These are phyloP conservation scores for Plantago elongata DNA, from an alignment of 257 asterid species.

Conservation along the genomic window DNA sequence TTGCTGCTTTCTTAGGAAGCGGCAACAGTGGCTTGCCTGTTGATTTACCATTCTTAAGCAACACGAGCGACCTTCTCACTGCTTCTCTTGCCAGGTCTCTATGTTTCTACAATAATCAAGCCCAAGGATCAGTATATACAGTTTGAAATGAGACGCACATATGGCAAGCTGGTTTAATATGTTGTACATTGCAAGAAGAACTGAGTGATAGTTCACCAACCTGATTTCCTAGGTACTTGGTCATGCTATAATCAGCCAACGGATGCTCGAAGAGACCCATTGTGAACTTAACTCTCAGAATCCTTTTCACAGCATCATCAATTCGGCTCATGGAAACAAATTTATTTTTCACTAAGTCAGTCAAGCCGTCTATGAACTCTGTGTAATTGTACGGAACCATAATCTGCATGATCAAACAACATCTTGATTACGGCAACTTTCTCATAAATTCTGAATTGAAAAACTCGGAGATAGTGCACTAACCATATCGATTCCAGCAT, in stretches of 20 bases:
- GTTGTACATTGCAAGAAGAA: neutral
- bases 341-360: slow-evolving; percentile 15
- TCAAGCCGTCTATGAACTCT: slow-evolving; percentile 14
- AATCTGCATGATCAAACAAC: slow-evolving; percentile 5
- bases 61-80: slow-evolving; percentile 16
- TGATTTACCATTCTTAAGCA: slow-evolving; percentile 14
- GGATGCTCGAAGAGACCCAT: slow-evolving; percentile 25
- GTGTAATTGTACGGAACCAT: slow-evolving; percentile 20
- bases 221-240: slow-evolving; percentile 17
- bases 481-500: slow-evolving; percentile 50
- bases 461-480: neutral
- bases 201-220: neutral
- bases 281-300: slow-evolving; percentile 18
- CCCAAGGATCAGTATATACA: neutral
- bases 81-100: slow-evolving; percentile 20
- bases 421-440: neutral
- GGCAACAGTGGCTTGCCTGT: slow-evolving; percentile 8
- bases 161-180: too few species aligned
- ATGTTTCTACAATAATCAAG: slow-evolving; percentile 2
- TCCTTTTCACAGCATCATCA: slow-evolving; percentile 19
- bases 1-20: slow-evolving; percentile 6
- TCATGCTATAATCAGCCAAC: slow-evolving; percentile 17
- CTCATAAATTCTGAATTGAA: neutral
- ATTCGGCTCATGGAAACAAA: slow-evolving; percentile 16
- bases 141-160: neutral